A percentile compares a stretch with the other conserved stretches of the same genome.
phyloP scores from a whole-genome alignment of 495 filamentous ascomycete species.

The Penicillium simplicissimum region DNA sequence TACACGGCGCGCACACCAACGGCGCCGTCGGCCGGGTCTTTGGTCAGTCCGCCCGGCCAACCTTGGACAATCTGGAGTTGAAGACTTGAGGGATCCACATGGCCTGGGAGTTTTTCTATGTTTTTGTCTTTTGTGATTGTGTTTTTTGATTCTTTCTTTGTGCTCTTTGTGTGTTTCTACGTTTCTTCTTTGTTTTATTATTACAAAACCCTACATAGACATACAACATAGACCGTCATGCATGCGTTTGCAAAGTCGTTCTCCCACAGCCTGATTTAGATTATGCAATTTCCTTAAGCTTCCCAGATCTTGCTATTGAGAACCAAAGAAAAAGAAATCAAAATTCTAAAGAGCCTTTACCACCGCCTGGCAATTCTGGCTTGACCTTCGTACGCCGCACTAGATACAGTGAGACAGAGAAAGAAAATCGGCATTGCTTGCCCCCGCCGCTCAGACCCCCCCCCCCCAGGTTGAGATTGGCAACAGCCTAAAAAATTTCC shows the following conservation, averaged over 20 bases:
- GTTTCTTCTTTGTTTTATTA: neutral
- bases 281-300: neutral
- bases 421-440: too few species aligned
- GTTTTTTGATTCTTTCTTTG: neutral
- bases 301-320: neutral
- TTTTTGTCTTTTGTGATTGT: neutral
- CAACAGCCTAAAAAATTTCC: neutral
- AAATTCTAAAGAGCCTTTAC: neutral
- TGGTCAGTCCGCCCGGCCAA: neutral
- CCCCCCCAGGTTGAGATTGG: neutral
- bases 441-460: neutral
- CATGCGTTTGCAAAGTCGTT: neutral
- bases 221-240: neutral
- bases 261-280: neutral
- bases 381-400: neutral
- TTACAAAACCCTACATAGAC: neutral
- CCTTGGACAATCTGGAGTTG: neutral
- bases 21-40: neutral
- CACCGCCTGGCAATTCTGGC: neutral
- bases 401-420: neutral
- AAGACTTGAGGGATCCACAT: neutral
- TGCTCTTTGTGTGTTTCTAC: neutral
- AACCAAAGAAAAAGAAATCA: neutral
- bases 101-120: neutral
- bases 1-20: neutral